Conservation (phyloP, 2,329 filamentous ascomycete species). For the Aspergillus pseudoterreus region DNA sequence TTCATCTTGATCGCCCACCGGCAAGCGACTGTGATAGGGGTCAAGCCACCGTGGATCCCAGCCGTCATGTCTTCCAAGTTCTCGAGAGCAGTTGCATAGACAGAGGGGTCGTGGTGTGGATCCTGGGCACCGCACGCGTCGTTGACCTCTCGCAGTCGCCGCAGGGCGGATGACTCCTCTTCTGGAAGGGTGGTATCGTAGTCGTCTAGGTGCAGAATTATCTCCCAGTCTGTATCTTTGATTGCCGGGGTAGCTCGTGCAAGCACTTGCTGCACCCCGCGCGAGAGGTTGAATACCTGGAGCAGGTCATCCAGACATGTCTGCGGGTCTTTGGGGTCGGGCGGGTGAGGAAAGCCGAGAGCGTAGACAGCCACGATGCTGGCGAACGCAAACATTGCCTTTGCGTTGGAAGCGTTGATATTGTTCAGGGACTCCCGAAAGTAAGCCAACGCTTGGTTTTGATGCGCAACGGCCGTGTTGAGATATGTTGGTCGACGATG, state of each 20-base stretch:
- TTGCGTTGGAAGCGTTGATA: constrained; percentile 34
- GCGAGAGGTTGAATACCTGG: constrained; percentile 30
- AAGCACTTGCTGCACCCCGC: constrained; percentile 34
- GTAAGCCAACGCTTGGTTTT: constrained; percentile 30
- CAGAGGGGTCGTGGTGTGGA: constrained; percentile 19
- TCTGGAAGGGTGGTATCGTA: constrained; percentile 18
- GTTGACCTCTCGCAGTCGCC: constrained; percentile 26
- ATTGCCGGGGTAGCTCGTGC: constrained; percentile 22
- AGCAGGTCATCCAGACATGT: constrained; percentile 30
- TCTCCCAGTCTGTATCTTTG: constrained; percentile 21
- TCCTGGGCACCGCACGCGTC: constrained; percentile 17
- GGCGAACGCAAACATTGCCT: constrained; percentile 39
- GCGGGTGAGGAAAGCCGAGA: constrained; percentile 32
- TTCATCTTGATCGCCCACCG: constrained; percentile 37
- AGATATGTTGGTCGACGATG: constrained; percentile 26
- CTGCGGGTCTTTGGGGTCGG: constrained; percentile 24
- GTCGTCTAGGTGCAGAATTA: constrained; percentile 25
- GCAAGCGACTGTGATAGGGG: constrained; percentile 44
- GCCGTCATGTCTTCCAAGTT: constrained; percentile 25
- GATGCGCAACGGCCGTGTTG: constrained; percentile 33
- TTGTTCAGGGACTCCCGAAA: constrained; percentile 32
- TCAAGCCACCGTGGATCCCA: constrained; percentile 43
- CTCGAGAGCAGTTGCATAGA: constrained; percentile 24
- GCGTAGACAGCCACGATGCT: constrained; percentile 36
- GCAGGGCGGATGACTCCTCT: constrained; percentile 17